These are phyloP conservation scores for Debaryomyces singareniensis DNA, from an alignment of 1,139 yeast species.

Conservation along the genomic window DNA sequence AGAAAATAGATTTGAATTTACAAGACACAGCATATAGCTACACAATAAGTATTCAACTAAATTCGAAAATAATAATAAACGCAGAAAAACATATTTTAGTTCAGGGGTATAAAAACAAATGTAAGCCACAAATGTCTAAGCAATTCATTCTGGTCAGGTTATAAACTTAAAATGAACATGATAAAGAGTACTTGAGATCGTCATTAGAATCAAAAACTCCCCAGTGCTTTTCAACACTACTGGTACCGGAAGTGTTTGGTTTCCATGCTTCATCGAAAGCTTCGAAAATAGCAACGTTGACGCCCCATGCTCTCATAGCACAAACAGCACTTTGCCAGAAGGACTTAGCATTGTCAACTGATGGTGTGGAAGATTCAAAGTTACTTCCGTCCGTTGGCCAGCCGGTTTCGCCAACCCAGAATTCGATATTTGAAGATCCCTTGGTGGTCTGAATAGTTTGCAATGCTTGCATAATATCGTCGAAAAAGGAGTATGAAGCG, in stretches of 20 bases:
- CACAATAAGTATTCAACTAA: no score
- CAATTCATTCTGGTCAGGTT: no score
- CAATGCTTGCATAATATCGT: conserved; percentile 94
- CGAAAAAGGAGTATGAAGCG: conserved; percentile 85
- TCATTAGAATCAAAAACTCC: conserved; percentile 69
- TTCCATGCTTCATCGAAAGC: conserved; percentile 96
- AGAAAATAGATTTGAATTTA: no score
- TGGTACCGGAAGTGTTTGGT: conserved; percentile 80
- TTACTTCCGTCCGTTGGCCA: conserved; percentile 91
- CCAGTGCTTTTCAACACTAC: conserved; percentile 89
- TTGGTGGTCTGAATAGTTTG: conserved; percentile 78
- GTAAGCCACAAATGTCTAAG: no score
- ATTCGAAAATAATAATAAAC: no score
- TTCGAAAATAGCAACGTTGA: conserved; percentile 87
- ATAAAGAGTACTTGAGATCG: conserved; percentile 51
- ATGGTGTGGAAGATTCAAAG: conserved; percentile 60
- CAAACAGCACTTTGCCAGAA: conserved; percentile 88
- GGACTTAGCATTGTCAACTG: conserved; percentile 62
- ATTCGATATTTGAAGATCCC: conserved; percentile 76
- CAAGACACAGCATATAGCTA: no score
- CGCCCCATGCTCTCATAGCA: conserved; percentile 92
- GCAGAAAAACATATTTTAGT: no score
- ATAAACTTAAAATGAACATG: conserved; percentile 49
- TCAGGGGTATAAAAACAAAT: no score
- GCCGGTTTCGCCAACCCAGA: conserved; percentile 98